phyloP scores from a whole-genome alignment of 2,329 filamentous ascomycete species.

The Beauveria australis region DNA sequence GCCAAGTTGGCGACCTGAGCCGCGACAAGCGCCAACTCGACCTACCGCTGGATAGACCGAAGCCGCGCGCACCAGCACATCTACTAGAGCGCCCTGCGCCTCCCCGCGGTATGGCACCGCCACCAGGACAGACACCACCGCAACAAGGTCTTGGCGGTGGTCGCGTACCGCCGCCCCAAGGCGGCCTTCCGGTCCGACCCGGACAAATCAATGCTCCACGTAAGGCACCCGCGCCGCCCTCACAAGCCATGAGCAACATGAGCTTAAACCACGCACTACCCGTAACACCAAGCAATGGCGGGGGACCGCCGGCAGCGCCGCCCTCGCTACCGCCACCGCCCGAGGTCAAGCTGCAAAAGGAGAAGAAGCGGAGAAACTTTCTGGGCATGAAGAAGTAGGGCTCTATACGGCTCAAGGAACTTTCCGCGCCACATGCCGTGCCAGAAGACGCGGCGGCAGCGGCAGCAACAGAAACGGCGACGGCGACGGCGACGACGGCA shows the following conservation, averaged over 20 bases:
- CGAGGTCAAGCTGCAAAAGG: conserved; percentile 41
- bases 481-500: not conserved
- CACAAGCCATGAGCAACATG: conserved; percentile 48
- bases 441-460: not conserved
- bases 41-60: conserved; percentile 72
- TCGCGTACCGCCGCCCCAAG: conserved; percentile 17
- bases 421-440: not conserved
- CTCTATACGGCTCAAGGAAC: conserved; percentile 16
- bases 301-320: conserved; percentile 17
- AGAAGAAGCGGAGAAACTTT: conserved; percentile 55
- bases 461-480: not conserved
- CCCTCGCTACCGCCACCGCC: conserved; percentile 18
- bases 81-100: conserved; percentile 67
- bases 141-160: conserved; percentile 15
- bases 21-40: conserved; percentile 67
- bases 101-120: conserved; percentile 29
- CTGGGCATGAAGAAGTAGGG: conserved; percentile 51
- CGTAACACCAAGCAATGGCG: conserved; percentile 15
- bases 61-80: conserved; percentile 75
- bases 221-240: conserved; percentile 34
- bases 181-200: conserved; percentile 29
- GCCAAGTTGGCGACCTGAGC: conserved; percentile 73
- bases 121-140: conserved; percentile 15
- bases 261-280: conserved; percentile 28
- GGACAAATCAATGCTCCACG: conserved; percentile 17